Evolutionary conservation across 805 yeast genomes (phyloP), one percentile per base, ranked within the genome.

Genomic region (Metschnikowia kofuensis): DNA sequence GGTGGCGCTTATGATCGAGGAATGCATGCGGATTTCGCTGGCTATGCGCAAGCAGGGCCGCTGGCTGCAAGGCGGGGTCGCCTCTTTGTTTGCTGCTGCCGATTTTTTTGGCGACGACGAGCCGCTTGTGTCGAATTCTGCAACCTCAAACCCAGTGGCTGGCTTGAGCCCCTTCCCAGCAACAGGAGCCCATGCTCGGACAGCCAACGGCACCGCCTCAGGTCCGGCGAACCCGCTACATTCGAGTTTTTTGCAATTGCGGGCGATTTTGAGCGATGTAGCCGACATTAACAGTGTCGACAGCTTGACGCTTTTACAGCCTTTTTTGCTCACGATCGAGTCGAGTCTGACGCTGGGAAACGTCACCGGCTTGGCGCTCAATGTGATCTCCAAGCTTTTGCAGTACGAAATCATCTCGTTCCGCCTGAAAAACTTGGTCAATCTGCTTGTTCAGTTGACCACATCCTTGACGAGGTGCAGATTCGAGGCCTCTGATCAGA

Each of bases 401-500:
- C 77, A 79, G 37, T 85, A 87, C 64, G 80, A 77, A 13, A 80
- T 94, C 31, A 75, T 94, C n/a, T 72, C 79, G 15, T 63, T 62
- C 9, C 59, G 68, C 2, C 81, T 89, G 6, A 69, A 73, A 30
- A 84, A 85, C 48, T 67, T 87, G 16, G 76, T 72, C 31, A 75
- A 70, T 41, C 78, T 86, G 1, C 67, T 88, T 52, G 78, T 82
- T 14, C 89, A 87, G 60, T 76, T 87, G 42, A 79, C 85, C 9
- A 79, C 80, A 31, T 80, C 97, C 0, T 75, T 94, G 53, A 88
- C 98, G 0, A 96, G 89, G 63, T 94, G 98, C 68, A 80, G 96
- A 40, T 94, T 94, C 64, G 97, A 94, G 71, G 96, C 96, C 2
- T 86, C 94, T 0, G 97, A 91, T 62, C 96, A 89, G 64, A 79